Evolutionary conservation across 441 rosid species (phyloP), one percentile per base, ranked within the genome.

Genomic region (Theobroma grandiflorum): DNA sequence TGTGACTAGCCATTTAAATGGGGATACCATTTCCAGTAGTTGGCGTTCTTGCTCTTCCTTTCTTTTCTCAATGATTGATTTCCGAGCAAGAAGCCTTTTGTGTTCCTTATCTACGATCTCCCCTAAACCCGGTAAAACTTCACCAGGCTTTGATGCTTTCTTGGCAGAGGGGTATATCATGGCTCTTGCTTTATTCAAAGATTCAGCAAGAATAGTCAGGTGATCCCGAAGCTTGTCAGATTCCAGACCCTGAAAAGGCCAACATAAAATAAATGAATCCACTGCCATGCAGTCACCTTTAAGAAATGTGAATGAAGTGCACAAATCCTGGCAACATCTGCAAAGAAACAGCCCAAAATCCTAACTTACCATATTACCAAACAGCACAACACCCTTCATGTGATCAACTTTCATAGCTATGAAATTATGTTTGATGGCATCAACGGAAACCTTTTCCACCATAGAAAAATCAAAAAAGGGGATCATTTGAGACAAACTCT

Each of bases 11-110:
- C 14, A 70, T 20, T n/a, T 12, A 72, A 53, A 55, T 43, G 7
- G 35, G 4, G 8, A 73, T 91, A 94, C 99, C 97, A 94, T 87
- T 89, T 94, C 99, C 82, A 94, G 79, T 77, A 93, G 97, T 83
- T 97, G 99, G 6, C 95, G 94, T 82, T 97, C 99, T 80, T 93
- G 98, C 77, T 95, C 99, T 86, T 97, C 99, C 87, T 97, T 97
- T 79, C 98, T 90, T 84, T 95, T 94, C 87, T 95, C 99, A 80
- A 97, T 97, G 78, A 97, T 90, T 63, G 97, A 88, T 83, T 95
- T 95, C 79, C 99, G 90, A 76, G 99, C 99, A 74, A 95, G 98
- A 66, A 97, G 93, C 79, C 95, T 90, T 87, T 91, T 94, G 85
- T 97, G 98, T 82, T 97, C 99, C 86, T 91, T 95, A 42, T 95